phyloP scores from a whole-genome alignment of 2,329 filamentous ascomycete species.

The Monilinia fructicola region DNA sequence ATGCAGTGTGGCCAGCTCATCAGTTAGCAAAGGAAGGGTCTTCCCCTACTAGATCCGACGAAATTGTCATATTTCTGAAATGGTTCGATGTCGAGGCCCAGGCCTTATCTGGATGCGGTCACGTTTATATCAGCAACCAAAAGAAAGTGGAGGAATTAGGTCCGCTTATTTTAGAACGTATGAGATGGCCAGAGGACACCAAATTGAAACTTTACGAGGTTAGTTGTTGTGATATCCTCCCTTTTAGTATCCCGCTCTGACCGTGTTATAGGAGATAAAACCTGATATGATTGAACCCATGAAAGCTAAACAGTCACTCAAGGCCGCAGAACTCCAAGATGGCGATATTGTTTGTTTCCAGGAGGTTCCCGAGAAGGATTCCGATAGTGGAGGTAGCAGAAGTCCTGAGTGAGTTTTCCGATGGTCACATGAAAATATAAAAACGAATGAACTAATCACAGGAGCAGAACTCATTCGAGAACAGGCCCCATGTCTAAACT shows the following conservation, averaged over 20 bases:
- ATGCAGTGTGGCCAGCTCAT: conserved; percentile 68
- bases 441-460: background rate
- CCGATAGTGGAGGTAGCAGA: conserved; percentile 46
- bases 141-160: conserved; percentile 86
- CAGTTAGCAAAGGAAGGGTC: conserved; percentile 57
- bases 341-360: conserved; percentile 98
- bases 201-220: conserved; percentile 75
- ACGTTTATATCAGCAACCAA: conserved; percentile 83
- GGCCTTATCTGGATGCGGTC: conserved; percentile 71
- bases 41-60: conserved; percentile 55
- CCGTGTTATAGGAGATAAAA: conserved; percentile 73
- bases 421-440: background rate
- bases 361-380: conserved; percentile 59
- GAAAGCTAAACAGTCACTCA: conserved; percentile 86
- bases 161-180: conserved; percentile 72
- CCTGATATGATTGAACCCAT: conserved; percentile 94
- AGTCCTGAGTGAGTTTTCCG: conserved; percentile 16
- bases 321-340: conserved; percentile 91
- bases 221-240: conserved; percentile 32
- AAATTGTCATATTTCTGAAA: conserved; percentile 86
- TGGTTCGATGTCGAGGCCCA: conserved; percentile 81
- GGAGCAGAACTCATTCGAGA: background rate
- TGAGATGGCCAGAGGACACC: conserved; percentile 81
- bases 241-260: conserved; percentile 30
- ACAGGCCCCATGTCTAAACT: background rate